Base-by-base conservation (phyloP, 345 rosid genomes). In the Corymbia maculata region DNA sequence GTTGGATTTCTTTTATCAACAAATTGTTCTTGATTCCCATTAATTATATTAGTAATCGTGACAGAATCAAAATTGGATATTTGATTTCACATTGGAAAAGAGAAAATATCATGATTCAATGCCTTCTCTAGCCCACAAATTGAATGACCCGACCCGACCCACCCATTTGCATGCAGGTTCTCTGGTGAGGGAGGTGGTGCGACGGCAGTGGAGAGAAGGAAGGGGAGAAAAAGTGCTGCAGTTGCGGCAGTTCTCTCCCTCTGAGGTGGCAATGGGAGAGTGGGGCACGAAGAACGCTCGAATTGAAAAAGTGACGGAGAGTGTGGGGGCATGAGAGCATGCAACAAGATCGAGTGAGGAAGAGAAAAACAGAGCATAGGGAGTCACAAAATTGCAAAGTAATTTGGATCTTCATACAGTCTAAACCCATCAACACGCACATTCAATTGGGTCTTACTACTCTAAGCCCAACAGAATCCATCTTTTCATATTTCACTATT, bases 301-400 rank as follows among this genome's bases (percentile, higher is more conserved):
- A 32, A 3, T 36, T 36, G 24, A 70, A 10, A 70, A 24, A 70
- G 24, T 36, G 47, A 9, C 1, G 11, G 11, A 21, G 4, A 68
- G 24, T 21, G 45, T 8, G 13, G 16, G 16, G 21, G 45, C 24
- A 0, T 32, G 10, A 32, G 0, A 16, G 6, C 32, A 45, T n/a
- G 44, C 4, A 8, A 66, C 8, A 14, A 66, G 42, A 66, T 30
- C 1, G 4, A 68, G 24, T 9, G 26, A 70, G 13, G 1, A 3
- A 6, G 4, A 70, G 7, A 32, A 5, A 32, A 12, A n/a, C n/a
- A 70, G 47, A 59, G 68, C 68, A 59, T 4, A 59, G 44, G 32
- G 3, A 70, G 47, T 36, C 13, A 1, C 7, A 5, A 1, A 17
- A 24, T 75, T 8, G 8, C 49, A 36, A 36, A 36, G 49, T 75